These are phyloP conservation scores for Candida xyloterini DNA, from an alignment of 805 yeast species.

Conservation along the genomic window DNA sequence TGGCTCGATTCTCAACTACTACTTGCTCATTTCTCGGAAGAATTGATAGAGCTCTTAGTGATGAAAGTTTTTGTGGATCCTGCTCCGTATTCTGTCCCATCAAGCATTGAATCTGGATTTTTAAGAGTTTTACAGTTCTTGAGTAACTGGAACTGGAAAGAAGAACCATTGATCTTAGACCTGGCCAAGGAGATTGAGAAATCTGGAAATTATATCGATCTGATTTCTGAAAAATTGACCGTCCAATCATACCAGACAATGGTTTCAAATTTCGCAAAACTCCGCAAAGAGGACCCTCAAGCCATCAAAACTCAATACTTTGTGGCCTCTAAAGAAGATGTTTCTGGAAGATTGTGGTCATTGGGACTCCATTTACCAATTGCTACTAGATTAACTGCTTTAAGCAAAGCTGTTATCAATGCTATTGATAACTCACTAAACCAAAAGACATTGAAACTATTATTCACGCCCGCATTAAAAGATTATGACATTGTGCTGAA, in stretches of 20 bases:
- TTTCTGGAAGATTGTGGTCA: slow-evolving; percentile 80
- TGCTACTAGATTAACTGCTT: slow-evolving; percentile 82
- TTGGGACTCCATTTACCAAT: slow-evolving; percentile 56
- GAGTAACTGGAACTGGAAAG: slow-evolving; percentile 92
- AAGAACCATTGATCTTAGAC: slow-evolving; percentile 79
- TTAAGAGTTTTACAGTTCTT: slow-evolving; percentile 67
- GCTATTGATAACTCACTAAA: slow-evolving; percentile 38
- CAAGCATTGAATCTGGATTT: slow-evolving; percentile 78
- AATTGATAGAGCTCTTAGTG: slow-evolving; percentile 77
- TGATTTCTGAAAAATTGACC: slow-evolving; percentile 59
- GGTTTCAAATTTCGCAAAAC: slow-evolving; percentile 58
- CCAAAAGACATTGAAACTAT: slow-evolving; percentile 42
- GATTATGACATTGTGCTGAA: slow-evolving; percentile 82
- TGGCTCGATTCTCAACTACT: slow-evolving; percentile 88
- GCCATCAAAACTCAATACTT: slow-evolving; percentile 77
- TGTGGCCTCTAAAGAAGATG: slow-evolving; percentile 78
- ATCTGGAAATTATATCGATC: slow-evolving; percentile 34
- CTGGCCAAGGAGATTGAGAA: slow-evolving; percentile 49
- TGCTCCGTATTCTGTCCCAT: slow-evolving; percentile 79
- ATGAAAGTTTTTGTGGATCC: slow-evolving; percentile 83
- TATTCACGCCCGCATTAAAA: slow-evolving; percentile 77
- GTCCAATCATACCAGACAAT: slow-evolving; percentile 60
- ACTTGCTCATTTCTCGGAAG: slow-evolving; percentile 69
- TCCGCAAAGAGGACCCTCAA: slow-evolving; percentile 77
- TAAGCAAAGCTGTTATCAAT: slow-evolving; percentile 71